A percentile compares a stretch with the other conserved stretches of the same genome.
These are phyloP conservation scores for Paecilomyces sp. DNA, from an alignment of 2,329 filamentous ascomycete genomes.

Conservation along the genomic window DNA sequence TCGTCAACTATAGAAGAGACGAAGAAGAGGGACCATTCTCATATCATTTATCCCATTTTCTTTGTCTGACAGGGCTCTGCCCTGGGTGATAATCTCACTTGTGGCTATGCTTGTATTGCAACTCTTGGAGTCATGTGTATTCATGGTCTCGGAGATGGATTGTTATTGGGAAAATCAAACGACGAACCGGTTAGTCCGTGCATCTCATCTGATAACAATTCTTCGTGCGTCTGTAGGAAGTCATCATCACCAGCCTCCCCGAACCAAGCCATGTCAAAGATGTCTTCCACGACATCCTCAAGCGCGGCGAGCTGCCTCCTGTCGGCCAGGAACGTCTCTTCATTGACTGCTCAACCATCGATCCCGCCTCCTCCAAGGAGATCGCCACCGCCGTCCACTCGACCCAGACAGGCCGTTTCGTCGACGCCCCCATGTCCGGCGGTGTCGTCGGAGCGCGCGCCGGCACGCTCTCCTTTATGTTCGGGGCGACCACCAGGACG, in stretches of 20 bases:
- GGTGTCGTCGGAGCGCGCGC: constrained; percentile 86
- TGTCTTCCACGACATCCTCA: constrained; percentile 72
- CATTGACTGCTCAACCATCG: constrained; percentile 95
- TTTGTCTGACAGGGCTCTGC: not conserved
- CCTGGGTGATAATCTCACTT: too few relatives aligned
- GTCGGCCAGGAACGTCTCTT: constrained; percentile 63
- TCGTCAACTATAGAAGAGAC: not conserved
- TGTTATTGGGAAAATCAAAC: not conserved
- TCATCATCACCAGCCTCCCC: constrained; percentile 80
- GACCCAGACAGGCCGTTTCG: constrained; percentile 65
- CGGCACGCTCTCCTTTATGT: constrained; percentile 91
- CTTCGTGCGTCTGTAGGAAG: constrained; percentile 52
- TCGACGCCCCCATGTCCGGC: constrained; percentile 95
- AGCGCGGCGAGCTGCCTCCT: constrained; percentile 44
- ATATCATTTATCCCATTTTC: not conserved
- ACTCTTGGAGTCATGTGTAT: not conserved
- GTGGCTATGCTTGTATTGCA: not conserved
- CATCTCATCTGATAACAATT: not conserved
- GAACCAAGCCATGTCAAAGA: constrained; percentile 80
- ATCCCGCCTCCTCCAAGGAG: constrained; percentile 72
- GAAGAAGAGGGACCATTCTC: not conserved
- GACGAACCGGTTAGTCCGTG: not conserved
- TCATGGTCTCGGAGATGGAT: not conserved
- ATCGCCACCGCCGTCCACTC: constrained; percentile 65
- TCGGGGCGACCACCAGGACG: constrained; percentile 57